Evolutionary conservation across 352 stramenopile genomes (phyloP).

Genomic region (Phytophthora litchii): DNA sequence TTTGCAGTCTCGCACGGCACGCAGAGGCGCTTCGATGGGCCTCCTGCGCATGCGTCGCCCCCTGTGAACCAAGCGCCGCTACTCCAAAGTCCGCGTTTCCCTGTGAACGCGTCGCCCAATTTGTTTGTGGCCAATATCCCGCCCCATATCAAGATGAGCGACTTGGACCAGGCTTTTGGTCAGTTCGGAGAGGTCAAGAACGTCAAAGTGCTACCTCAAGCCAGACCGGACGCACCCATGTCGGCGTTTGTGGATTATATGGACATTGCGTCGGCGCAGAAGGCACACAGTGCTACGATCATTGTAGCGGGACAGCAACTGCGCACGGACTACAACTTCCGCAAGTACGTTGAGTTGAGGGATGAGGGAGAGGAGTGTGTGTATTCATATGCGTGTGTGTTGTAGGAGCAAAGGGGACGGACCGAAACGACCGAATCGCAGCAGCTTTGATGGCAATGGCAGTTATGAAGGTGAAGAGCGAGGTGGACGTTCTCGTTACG

Average conservation of each 20-base stretch:
- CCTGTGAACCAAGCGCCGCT: slow-evolving; percentile 1
- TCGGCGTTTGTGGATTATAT: slow-evolving; percentile 73
- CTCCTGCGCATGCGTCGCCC: slow-evolving; percentile 3
- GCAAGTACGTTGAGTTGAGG: slow-evolving; percentile 31
- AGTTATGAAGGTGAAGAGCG: slow-evolving; percentile 26
- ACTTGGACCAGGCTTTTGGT: slow-evolving; percentile 61
- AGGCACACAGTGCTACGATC: slow-evolving; percentile 49
- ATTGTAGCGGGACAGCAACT: slow-evolving; percentile 47
- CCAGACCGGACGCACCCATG: slow-evolving; percentile 49
- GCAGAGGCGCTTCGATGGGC: slow-evolving; percentile 34
- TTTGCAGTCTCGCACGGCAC: slow-evolving; percentile 45
- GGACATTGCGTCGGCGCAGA: slow-evolving; percentile 44
- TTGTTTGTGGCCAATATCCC: slow-evolving; percentile 75
- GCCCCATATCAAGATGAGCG: slow-evolving; percentile 63
- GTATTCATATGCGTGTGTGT: slow-evolving; percentile 1
- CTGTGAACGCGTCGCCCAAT: slow-evolving; percentile 41
- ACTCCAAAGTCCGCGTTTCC: slow-evolving; percentile 19
- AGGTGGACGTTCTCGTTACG: slow-evolving; percentile 15
- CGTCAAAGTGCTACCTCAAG: slow-evolving; percentile 61
- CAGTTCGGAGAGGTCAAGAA: slow-evolving; percentile 67
- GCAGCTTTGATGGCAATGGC: slow-evolving; percentile 25
- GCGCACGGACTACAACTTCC: slow-evolving; percentile 66
- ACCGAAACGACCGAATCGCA: slow-evolving; percentile 18
- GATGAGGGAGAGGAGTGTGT: not conserved
- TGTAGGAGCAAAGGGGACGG: slow-evolving; percentile 35